phyloP scores from a whole-genome alignment of 2,329 filamentous ascomycete genomes.

The Colletotrichum higginsianum region DNA sequence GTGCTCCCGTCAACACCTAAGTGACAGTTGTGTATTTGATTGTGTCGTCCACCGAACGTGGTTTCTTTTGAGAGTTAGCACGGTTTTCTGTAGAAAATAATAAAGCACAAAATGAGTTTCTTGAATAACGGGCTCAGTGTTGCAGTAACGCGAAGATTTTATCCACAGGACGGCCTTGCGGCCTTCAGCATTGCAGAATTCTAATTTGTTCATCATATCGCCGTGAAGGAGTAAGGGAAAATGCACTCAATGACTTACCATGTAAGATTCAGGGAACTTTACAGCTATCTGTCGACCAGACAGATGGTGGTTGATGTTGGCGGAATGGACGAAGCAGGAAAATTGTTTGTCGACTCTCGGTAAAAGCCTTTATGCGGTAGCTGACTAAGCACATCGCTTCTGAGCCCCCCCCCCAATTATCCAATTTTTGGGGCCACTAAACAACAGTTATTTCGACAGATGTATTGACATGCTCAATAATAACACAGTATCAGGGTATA shows the following conservation, averaged over 20 bases:
- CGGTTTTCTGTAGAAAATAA: neutral
- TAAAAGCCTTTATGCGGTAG: slow-evolving; percentile 4
- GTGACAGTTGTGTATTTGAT: neutral
- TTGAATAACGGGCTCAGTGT: slow-evolving; percentile 29
- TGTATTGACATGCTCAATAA: slow-evolving; percentile 28
- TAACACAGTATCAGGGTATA: slow-evolving; percentile 42
- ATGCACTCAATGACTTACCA: slow-evolving; percentile 49
- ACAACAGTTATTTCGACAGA: neutral
- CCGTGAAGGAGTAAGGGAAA: slow-evolving; percentile 45
- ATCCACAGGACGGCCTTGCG: slow-evolving; percentile 50
- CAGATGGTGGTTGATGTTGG: slow-evolving; percentile 8
- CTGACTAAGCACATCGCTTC: slow-evolving; percentile 34
- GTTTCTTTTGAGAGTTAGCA: slow-evolving; percentile 16
- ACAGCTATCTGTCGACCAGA: neutral
- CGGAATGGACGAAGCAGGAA: neutral
- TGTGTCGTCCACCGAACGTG: neutral
- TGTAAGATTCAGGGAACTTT: neutral
- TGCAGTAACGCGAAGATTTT: slow-evolving; percentile 46
- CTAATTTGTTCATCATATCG: slow-evolving; percentile 51
- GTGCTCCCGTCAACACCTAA: slow-evolving; percentile 55
- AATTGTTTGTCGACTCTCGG: slow-evolving; percentile 18
- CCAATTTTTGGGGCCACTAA: neutral
- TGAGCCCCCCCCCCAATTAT: too few species aligned
- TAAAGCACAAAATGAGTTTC: slow-evolving; percentile 3
- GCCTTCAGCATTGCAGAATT: slow-evolving; percentile 67